A percentile compares a stretch with the other conserved stretches of the same genome.
Conservation (phyloP, 192 early-diverging fungal genomes). For the Gryganskiella cystojenkinii region DNA sequence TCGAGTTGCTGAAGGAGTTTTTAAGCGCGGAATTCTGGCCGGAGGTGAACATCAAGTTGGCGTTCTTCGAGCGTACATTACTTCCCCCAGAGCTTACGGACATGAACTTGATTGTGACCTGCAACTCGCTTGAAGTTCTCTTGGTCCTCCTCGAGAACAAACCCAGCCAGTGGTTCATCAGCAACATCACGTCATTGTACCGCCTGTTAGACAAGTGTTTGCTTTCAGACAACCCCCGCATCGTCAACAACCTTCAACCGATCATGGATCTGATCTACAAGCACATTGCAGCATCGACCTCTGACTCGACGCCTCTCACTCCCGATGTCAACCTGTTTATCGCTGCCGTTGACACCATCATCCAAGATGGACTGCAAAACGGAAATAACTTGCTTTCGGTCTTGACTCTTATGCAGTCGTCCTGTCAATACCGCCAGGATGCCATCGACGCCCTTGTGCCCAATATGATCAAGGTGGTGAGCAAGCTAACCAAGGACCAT, state of each 20-base stretch:
- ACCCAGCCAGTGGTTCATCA: conserved; percentile 69
- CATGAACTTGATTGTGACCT: conserved; percentile 61
- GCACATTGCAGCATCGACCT: conserved; percentile 54
- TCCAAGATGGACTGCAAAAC: conserved; percentile 75
- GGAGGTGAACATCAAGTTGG: conserved; percentile 74
- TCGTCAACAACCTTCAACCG: conserved; percentile 77
- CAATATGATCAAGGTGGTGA: conserved; percentile 84
- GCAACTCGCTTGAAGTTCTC: conserved; percentile 79
- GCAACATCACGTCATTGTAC: conserved; percentile 71
- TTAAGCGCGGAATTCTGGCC: conserved; percentile 76
- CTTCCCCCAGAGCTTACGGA: conserved; percentile 67
- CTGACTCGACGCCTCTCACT: conserved; percentile 56
- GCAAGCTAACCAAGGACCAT: conserved; percentile 89
- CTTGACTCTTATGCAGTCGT: conserved; percentile 74
- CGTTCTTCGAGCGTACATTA: conserved; percentile 73
- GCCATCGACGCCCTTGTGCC: conserved; percentile 78
- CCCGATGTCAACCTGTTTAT: conserved; percentile 57
- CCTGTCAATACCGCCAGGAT: conserved; percentile 69
- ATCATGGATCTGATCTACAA: conserved; percentile 81
- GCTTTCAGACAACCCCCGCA: conserved; percentile 76
- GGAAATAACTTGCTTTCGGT: conserved; percentile 73
- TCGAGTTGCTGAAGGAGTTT: conserved; percentile 72
- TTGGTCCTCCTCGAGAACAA: conserved; percentile 70
- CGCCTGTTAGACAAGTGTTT: conserved; percentile 76
- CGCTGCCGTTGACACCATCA: conserved; percentile 68